Base-by-base conservation (phyloP, 352 stramenopile species). In the Globisporangium polare region DNA sequence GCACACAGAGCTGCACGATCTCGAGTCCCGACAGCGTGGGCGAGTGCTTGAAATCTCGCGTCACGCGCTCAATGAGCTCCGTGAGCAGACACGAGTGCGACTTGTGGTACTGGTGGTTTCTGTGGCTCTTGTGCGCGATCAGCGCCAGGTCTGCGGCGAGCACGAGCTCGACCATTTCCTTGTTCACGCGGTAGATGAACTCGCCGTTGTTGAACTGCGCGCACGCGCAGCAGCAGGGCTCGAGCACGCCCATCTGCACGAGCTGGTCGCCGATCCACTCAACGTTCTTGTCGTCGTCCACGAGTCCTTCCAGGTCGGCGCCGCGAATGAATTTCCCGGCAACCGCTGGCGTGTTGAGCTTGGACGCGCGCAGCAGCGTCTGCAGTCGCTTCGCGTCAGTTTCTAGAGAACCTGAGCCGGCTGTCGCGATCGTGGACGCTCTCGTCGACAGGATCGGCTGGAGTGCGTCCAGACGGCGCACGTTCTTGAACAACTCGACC, bases 401-500 rank as follows among this genome's bases (percentile, higher is more conserved):
- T 6, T 22, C 18, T 12, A 29, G 7, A 10, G 47, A 45, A 26
- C 51, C 27, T 22, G 49, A 55, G 4, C 49, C 33, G 49, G 17
- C 27, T 27, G 49, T 55, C 3, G 17, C 49, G 22, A 37, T 50
- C 27, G 54, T 35, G 8, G 26, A 27, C 31, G 43, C 12, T 53
- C 54, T 61, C 10, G 22, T 47, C 10, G 55, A 42, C 18, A 29
- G 6, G 24, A 52, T 53, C 5, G 57, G 43, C 60, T 59, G 73
- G 39, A 57, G 63, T 9, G 60, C 58, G 33, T 43, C 56, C 5
- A 72, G 43, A 13, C 56, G 71, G 10, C 58, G 73, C 50, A 54
- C 64, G 13, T 65, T 79, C 45, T 47, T 47, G 53, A 83, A 81
- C 9, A 80, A 42, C 17, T 82, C 72, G 53, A 88, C 75, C 78